Evolutionary conservation across 2,329 filamentous ascomycete genomes (phyloP), one percentile per base, ranked within the genome.

Genomic region (Penicillium sp.): DNA sequence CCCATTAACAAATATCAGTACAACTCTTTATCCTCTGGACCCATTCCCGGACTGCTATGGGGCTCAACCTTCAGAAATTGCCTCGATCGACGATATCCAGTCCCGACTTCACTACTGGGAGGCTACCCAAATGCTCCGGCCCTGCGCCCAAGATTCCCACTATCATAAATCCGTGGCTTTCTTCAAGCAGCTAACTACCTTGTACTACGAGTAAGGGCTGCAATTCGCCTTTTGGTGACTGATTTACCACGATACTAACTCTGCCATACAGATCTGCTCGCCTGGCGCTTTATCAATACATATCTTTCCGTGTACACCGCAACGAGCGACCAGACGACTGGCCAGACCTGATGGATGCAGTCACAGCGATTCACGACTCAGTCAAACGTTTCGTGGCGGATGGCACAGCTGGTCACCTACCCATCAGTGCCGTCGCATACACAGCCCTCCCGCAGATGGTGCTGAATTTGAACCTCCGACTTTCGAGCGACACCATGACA

Each of bases 331-430:
- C 49, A n/a, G 49, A 51, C 16, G 49, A 51, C 39, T 51, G 49
- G 49, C 49, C 49, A 39, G 49, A 51, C 36, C 49, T 51, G 1
- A 51, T 51, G 49, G 49, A 51, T 19, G 49, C 49, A 4, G 49
- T 51, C 35, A 39, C 49, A 6, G 49, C 49, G 13, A 51, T 51
- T 9, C 49, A 51, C 14, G 49, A 51, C 35, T 35, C 27, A 36
- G 49, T 51, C 18, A 51, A 51, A 24, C 18, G 35, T n/a, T 51
- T 51, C 7, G 49, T 51, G 49, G 49, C 19, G 1, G 49, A 51
- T n/a, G 49, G 49, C 19, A 51, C 49, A 16, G 49, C 49, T 24
- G 24, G 49, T n/a, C 49, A 51, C 27, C 14, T 51, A 37, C 49
- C 49, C 18, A 51, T 51, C 36, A 51, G 49, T 18, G 49, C 49